Conservation (phyloP, 306 rosid species). For the Cicer bijugum region DNA sequence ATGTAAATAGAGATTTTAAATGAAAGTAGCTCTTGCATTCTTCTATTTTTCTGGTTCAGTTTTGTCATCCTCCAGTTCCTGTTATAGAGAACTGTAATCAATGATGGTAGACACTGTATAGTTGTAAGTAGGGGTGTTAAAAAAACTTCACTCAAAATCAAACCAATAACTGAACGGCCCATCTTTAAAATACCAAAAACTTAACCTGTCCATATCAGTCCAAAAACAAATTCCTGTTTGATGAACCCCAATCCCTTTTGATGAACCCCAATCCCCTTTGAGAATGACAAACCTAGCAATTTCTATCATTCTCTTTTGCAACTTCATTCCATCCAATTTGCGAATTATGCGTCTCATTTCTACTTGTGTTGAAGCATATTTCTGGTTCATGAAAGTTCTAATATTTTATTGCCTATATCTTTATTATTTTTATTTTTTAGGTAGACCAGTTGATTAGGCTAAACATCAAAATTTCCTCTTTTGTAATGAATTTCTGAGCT, state of each 20-base stretch:
- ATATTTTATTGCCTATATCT: not conserved
- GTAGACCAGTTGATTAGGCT: too few species aligned
- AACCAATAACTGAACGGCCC: too few species aligned
- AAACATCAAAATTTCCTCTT: too few species aligned
- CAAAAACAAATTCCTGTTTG: not conserved
- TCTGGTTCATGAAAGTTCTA: not conserved
- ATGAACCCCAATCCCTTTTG: not conserved
- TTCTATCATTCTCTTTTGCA: not conserved
- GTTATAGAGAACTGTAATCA: slow-evolving; percentile 22
- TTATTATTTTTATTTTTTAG: too few species aligned
- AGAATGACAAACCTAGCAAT: not conserved
- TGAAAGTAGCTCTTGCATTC: slow-evolving; percentile 29
- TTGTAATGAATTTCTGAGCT: too few species aligned
- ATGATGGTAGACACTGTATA: not conserved
- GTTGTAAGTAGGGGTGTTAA: not conserved
- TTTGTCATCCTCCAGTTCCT: slow-evolving; percentile 17
- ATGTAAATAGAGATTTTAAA: slow-evolving; percentile 38
- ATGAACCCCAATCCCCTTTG: too few species aligned
- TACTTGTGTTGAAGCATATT: not conserved
- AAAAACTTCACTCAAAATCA: not conserved
- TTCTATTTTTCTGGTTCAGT: slow-evolving; percentile 30
- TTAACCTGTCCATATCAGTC: not conserved
- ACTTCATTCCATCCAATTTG: too few species aligned
- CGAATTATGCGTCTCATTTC: too few species aligned
- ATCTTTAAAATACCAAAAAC: not conserved